These are phyloP conservation scores for Pichia sp. DNA, from an alignment of 1,139 yeast genomes.

Conservation along the genomic window DNA sequence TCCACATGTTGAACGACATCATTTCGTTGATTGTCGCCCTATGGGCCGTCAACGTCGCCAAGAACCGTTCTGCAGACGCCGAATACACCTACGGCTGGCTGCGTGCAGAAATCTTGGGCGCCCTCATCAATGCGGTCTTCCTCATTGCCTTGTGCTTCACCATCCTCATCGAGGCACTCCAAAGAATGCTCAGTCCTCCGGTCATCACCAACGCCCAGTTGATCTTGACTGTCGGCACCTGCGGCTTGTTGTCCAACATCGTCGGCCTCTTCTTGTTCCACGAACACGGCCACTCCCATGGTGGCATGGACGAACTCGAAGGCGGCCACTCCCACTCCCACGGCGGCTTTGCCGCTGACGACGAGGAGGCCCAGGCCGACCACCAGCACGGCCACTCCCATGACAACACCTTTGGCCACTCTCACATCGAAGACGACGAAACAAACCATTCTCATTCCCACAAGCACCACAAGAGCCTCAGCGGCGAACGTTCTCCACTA, in stretches of 20 bases:
- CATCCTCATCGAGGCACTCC: constrained; percentile 87
- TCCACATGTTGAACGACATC: constrained; percentile 96
- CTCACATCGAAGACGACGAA: not conserved
- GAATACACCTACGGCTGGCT: constrained; percentile 95
- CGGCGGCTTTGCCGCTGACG: constrained; percentile 2
- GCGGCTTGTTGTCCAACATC: constrained; percentile 78
- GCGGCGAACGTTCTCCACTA: constrained; percentile 10
- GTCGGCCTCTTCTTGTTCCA: constrained; percentile 85
- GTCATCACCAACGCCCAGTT: constrained; percentile 74
- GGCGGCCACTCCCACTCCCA: constrained; percentile 22
- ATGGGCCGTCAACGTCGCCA: constrained; percentile 94
- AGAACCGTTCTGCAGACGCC: constrained; percentile 76
- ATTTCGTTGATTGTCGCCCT: constrained; percentile 84
- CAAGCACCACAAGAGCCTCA: not conserved
- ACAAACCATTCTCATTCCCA: not conserved
- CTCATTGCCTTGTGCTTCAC: constrained; percentile 88
- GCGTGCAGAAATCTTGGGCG: constrained; percentile 92
- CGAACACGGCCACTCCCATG: constrained; percentile 68
- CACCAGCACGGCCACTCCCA: constrained; percentile 15
- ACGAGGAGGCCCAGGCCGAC: constrained; percentile 7
- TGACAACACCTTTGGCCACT: constrained; percentile 10
- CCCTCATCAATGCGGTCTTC: constrained; percentile 89
- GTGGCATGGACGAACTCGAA: constrained; percentile 26
- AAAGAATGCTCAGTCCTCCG: constrained; percentile 79
- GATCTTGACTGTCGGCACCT: constrained; percentile 73